Evolutionary conservation across 2,329 filamentous ascomycete genomes (phyloP).

Genomic region (Esteya vermicola): DNA sequence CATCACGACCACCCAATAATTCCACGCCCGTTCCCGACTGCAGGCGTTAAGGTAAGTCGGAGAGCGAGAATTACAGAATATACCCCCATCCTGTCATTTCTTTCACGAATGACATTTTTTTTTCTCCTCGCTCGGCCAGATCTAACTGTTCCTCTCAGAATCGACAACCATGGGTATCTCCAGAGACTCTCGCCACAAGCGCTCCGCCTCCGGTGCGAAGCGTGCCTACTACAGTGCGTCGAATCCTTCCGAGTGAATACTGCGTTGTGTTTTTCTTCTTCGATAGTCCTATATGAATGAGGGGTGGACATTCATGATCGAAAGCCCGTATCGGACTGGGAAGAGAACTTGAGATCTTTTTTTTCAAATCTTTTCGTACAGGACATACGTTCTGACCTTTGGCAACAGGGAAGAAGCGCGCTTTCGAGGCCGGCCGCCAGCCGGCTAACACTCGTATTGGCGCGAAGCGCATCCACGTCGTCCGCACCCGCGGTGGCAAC

Average conservation of each 20-base stretch:
- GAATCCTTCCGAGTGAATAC: constrained; percentile 13
- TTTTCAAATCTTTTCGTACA: constrained; percentile 13
- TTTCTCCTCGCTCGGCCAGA: background rate
- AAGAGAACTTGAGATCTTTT: constrained; percentile 5
- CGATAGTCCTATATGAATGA: constrained; percentile 18
- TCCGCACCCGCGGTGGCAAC: constrained; percentile 58
- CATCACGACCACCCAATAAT: no score
- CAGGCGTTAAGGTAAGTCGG: no score
- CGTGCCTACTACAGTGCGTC: constrained; percentile 76
- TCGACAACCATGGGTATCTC: constrained; percentile 96
- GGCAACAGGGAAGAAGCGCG: constrained; percentile 79
- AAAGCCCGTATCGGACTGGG: constrained; percentile 49
- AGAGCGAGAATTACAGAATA: no score
- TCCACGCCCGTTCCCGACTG: no score
- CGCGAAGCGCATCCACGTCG: constrained; percentile 30
- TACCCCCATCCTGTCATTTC: background rate
- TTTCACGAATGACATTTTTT: background rate
- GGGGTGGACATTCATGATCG: constrained; percentile 21
- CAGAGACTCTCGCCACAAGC: constrained; percentile 99
- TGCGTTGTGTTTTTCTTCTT: background rate
- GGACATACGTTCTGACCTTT: constrained; percentile 62
- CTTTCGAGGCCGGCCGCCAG: constrained; percentile 99
- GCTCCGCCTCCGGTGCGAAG: constrained; percentile 98
- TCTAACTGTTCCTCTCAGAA: constrained; percentile 12
- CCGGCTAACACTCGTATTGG: constrained; percentile 99